Evolutionary conservation across 2,329 filamentous ascomycete genomes (phyloP).

Genomic region (Penicillium griseofulvum): DNA sequence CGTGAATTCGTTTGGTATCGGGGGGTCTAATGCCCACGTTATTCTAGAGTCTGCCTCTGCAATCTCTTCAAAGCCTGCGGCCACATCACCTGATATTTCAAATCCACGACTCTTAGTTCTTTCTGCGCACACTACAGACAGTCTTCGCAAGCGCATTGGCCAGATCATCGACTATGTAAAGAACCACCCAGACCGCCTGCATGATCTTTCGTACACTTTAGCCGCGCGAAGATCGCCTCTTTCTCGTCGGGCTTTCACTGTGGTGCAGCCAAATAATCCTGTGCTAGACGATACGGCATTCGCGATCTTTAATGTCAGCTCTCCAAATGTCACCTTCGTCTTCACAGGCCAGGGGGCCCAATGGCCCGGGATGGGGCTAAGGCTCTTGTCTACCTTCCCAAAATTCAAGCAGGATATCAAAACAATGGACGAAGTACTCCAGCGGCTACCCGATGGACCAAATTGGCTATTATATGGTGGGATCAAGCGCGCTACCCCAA

Average conservation of each 20-base stretch:
- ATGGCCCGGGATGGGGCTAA: slow-evolving; percentile 34
- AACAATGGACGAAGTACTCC: slow-evolving; percentile 15
- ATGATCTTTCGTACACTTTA: slow-evolving; percentile 19
- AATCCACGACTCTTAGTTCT: slow-evolving; percentile 12
- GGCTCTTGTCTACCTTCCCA: slow-evolving; percentile 22
- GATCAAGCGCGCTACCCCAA: background rate
- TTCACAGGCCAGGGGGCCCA: slow-evolving; percentile 42
- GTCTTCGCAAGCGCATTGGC: slow-evolving; percentile 11
- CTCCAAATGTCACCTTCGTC: slow-evolving; percentile 20
- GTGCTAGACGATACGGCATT: background rate
- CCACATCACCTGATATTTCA: background rate
- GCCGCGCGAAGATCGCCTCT: slow-evolving; percentile 14
- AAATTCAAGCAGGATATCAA: slow-evolving; percentile 19
- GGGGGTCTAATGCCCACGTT: slow-evolving; percentile 27
- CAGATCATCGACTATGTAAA: slow-evolving; percentile 8
- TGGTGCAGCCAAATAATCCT: background rate
- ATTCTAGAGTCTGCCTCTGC: slow-evolving; percentile 12
- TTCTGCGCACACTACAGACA: slow-evolving; percentile 13
- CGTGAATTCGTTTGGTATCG: slow-evolving; percentile 36
- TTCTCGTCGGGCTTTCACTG: slow-evolving; percentile 13
- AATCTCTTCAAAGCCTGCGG: background rate
- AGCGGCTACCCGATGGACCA: background rate
- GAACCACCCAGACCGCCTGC: background rate
- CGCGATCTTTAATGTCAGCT: background rate
- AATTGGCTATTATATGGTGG: slow-evolving; percentile 9